Conservation (phyloP, 805 yeast species). For the Candida ortonii region DNA sequence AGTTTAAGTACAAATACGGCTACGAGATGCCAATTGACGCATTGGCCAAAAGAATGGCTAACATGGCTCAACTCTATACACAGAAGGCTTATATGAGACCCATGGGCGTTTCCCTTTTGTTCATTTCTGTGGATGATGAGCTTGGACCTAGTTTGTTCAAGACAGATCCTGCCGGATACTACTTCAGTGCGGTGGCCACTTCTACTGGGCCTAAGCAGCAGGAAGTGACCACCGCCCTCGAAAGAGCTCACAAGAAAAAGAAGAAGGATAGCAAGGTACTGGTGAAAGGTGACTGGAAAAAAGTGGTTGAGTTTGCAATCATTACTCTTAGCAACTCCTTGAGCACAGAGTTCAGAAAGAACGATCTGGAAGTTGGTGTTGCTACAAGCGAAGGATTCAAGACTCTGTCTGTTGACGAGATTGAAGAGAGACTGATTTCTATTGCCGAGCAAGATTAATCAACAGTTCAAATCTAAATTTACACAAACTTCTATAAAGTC, state of each 20-base stretch:
- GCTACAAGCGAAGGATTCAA: slow-evolving; percentile 72
- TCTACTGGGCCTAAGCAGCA: slow-evolving; percentile 98
- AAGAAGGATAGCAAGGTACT: slow-evolving; percentile 41
- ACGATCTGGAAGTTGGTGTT: slow-evolving; percentile 90
- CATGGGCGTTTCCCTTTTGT: slow-evolving; percentile 87
- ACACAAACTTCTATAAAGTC: no score
- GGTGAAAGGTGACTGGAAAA: slow-evolving; percentile 81
- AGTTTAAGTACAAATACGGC: slow-evolving; percentile 90
- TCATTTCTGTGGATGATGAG: slow-evolving; percentile 85
- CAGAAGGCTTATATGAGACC: slow-evolving; percentile 99
- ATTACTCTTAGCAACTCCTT: slow-evolving; percentile 80
- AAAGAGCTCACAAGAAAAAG: slow-evolving; percentile 79
- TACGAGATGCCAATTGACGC: slow-evolving; percentile 96
- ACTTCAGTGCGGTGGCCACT: slow-evolving; percentile 83
- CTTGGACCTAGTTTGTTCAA: slow-evolving; percentile 86
- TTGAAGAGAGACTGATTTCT: slow-evolving; percentile 89
- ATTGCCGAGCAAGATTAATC: slow-evolving; percentile 91
- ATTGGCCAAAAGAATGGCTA: slow-evolving; percentile 92
- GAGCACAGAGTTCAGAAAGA: slow-evolving; percentile 90
- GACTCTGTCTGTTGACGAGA: slow-evolving; percentile 75
- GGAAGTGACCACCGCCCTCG: slow-evolving; percentile 85
- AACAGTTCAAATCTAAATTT: no score
- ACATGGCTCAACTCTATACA: slow-evolving; percentile 90
- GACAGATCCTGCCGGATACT: slow-evolving; percentile 98
- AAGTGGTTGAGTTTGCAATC: slow-evolving; percentile 86